phyloP scores from a whole-genome alignment of 2,329 filamentous ascomycete genomes.

The Calonectria hongkongensis region DNA sequence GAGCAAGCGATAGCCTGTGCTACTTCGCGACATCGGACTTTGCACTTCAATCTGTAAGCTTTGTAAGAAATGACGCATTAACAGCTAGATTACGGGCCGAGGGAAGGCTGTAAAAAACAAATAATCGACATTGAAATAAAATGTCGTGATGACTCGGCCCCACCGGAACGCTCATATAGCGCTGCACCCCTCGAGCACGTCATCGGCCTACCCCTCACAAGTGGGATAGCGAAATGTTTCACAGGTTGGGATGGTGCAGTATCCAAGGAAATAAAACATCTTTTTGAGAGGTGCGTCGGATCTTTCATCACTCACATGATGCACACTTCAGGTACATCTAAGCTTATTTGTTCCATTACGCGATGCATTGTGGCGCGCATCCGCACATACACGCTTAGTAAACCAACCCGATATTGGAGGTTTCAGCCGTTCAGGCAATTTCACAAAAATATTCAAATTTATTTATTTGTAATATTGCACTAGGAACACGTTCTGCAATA shows the following conservation, averaged over 20 bases:
- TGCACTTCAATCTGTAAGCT: neutral
- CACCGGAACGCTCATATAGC: constrained; percentile 1
- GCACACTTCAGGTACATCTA: no score
- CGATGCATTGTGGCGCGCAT: no score
- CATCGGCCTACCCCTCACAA: constrained; percentile 15
- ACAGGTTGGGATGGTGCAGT: neutral
- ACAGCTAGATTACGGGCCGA: neutral
- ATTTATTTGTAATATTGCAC: no score
- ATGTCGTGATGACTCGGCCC: constrained; percentile 18
- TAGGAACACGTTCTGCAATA: no score
- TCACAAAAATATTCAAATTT: no score
- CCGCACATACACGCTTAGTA: no score
- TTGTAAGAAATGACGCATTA: constrained; percentile 18
- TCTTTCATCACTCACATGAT: no score
- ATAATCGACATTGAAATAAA: neutral
- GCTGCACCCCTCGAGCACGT: constrained; percentile 15
- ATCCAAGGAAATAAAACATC: neutral
- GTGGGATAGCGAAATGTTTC: neutral
- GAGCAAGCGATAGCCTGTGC: neutral
- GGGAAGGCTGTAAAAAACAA: neutral
- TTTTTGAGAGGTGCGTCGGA: no score
- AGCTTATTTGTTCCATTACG: no score
- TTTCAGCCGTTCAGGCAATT: no score
- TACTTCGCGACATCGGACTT: constrained; percentile 9
- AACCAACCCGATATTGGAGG: no score